Base-by-base conservation (phyloP, 1,284 basidiomycete species). In the Heterobasidion parviporum region DNA sequence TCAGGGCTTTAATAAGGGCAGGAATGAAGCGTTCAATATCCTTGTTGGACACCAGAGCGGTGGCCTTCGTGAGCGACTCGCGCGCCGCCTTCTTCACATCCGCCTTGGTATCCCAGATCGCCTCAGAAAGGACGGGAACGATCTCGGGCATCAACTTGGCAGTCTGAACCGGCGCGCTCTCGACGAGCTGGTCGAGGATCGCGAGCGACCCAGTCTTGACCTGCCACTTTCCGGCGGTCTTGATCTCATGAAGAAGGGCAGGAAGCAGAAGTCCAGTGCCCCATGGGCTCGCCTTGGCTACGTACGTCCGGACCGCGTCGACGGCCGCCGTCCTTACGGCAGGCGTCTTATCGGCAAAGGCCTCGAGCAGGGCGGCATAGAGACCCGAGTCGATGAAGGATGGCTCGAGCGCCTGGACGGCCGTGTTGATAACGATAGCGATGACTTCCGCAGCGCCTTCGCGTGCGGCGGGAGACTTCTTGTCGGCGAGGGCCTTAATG, bases 61-160 rank as follows among this genome's bases (percentile, higher is more conserved):
- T 92, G 63, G 92, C 86, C 81, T 94, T 95, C 68, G 91, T 93
- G 67, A 99, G 87, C 60, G 94, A 89, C 68, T 90, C 87, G 70
- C 94, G 94, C 62, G 96, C 94, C 55, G 94, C 92, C 83, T 98
- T 99, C 88, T 98, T 98, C 73, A 99, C 97, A 65, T 98, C 95
- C 60, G 92, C 84, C 82, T 99, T 99, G 78, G 97, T 99, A 78
- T 99, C 97, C 95, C 95, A 98, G 70, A 99, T 98, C 61, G 89
- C 94, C 70, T 94, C 96, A 53, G 94, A 74, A 70, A 99, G 92
- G 68, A 97, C 80, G 61, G 97, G 97, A 63, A 99, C 89, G 66
- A 98, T 94, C 59, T 97, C 92, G 62, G 96, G 95, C 81, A 95
- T 98, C 69, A 92, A 86, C 68, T 85, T 86, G 62, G 91, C 91